A percentile compares a stretch with the other conserved stretches of the same genome.
phyloP scores from a whole-genome alignment of 768 basidiomycete genomes.

The Kwoniella bestiolae region DNA sequence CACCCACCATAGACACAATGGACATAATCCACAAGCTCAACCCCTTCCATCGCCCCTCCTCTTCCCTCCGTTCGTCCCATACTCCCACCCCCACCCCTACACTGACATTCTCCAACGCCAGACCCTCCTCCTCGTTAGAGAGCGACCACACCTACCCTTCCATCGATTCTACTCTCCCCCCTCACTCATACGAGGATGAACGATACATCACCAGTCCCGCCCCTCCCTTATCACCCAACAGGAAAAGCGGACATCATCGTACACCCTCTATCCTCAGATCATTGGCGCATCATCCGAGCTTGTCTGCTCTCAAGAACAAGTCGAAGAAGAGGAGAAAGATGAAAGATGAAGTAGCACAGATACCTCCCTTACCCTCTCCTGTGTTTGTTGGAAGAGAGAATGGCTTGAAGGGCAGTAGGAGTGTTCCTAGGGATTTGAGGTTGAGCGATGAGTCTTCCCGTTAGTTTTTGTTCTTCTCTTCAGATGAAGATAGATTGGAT shows the following conservation, averaged over 20 bases:
- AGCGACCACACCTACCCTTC: background rate
- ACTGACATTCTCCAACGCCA: background rate
- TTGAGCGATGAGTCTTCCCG: constrained; percentile 8
- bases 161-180: constrained; percentile 10
- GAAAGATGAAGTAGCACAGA: constrained; percentile 8
- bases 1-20: too few species aligned
- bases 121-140: constrained; percentile 18
- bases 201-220: background rate
- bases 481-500: too few species aligned
- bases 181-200: background rate
- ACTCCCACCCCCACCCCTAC: constrained; percentile 15
- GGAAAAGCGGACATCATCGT: constrained; percentile 3
- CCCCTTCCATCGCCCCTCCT: constrained; percentile 19
- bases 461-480: background rate
- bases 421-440: constrained; percentile 32
- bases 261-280: constrained; percentile 24
- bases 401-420: constrained; percentile 27
- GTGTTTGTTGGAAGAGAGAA: constrained; percentile 5
- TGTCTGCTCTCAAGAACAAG: constrained; percentile 37
- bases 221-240: constrained; percentile 1
- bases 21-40: constrained; percentile 23
- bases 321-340: constrained; percentile 24
- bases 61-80: constrained; percentile 9
- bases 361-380: constrained; percentile 7
- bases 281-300: constrained; percentile 45